A percentile compares a stretch with the other conserved stretches of the same genome.
Conservation (phyloP, 495 filamentous ascomycete species). For the Neurospora tetraspora region DNA sequence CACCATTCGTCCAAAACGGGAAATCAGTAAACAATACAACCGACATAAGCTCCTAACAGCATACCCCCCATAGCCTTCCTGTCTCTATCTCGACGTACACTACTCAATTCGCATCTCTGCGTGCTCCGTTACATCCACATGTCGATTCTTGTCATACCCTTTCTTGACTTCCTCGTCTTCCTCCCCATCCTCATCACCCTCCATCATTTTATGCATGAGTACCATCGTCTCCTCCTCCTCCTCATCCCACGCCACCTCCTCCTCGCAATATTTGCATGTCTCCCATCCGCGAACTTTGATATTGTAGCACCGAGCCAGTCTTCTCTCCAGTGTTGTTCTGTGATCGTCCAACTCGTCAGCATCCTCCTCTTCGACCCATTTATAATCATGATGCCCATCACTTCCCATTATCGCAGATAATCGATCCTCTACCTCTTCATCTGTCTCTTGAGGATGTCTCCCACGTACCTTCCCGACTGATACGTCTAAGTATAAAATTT, state of each 20-base stretch:
- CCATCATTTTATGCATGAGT: neutral
- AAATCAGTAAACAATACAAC: neutral
- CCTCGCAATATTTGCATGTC: conserved; percentile 2
- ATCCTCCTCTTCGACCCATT: neutral
- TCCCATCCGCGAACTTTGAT: neutral
- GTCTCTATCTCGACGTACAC: neutral
- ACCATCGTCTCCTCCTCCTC: neutral
- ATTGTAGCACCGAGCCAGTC: neutral
- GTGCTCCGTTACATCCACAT: neutral
- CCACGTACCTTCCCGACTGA: neutral
- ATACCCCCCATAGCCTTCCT: neutral
- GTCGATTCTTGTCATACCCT: neutral
- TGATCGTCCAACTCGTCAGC: neutral
- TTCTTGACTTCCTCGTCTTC: neutral
- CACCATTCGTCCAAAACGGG: neutral
- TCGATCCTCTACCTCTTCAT: neutral
- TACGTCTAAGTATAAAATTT: neutral
- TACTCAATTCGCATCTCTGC: neutral
- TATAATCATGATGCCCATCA: neutral
- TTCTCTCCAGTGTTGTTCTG: neutral
- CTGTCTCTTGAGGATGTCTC: neutral
- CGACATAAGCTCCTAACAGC: neutral
- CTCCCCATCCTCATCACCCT: neutral
- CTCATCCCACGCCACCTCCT: neutral
- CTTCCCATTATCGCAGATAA: neutral